Conservation (phyloP, 208 protist genomes). For the Acanthamoeba lenticulata region DNA sequence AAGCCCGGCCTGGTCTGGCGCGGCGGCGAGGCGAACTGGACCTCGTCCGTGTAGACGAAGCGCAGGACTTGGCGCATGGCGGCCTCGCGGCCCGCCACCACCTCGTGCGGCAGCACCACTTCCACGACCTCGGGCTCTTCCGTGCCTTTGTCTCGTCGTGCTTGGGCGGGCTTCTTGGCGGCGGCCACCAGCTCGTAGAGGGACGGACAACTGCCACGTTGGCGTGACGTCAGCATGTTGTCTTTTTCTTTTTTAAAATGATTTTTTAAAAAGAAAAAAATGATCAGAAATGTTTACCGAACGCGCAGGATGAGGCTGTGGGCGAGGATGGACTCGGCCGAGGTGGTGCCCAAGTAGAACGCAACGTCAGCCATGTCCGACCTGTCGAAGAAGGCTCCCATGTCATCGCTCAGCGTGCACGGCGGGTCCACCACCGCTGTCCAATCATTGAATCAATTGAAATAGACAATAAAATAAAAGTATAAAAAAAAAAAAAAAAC, state of each 20-base stretch:
- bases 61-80: neutral
- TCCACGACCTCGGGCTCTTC: neutral
- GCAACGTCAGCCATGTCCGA: neutral
- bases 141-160: neutral
- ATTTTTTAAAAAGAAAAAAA: too few species aligned
- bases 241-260: too few species aligned
- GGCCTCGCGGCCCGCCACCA: neutral
- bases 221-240: neutral
- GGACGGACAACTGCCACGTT: neutral
- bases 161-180: neutral
- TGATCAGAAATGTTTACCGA: neutral
- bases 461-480: neutral
- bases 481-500: neutral
- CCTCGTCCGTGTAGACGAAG: neutral
- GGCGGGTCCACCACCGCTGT: neutral
- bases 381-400: neutral
- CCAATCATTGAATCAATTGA: neutral
- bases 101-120: neutral
- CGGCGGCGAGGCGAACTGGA: neutral
- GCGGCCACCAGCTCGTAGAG: neutral
- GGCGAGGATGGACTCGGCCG: neutral
- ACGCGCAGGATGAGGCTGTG: constrained; percentile 20
- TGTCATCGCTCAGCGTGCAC: constrained; percentile 5
- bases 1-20: neutral
- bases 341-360: neutral